A percentile compares a stretch with the other conserved stretches of the same genome.
These are phyloP conservation scores for Candida ulmi DNA, from an alignment of 805 yeast species.

Conservation along the genomic window DNA sequence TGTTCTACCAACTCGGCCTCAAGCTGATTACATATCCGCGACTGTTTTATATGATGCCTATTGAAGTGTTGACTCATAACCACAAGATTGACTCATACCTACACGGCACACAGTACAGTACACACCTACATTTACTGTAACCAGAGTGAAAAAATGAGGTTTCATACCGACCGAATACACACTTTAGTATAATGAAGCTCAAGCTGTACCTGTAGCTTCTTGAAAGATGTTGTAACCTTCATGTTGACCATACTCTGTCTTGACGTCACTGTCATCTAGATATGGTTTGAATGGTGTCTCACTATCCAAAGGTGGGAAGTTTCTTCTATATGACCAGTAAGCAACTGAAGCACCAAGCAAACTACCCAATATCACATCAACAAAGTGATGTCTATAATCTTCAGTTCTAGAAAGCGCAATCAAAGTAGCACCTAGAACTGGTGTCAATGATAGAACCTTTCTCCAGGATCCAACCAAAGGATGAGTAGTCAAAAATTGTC, in stretches of 20 bases:
- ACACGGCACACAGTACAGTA: too few relatives aligned
- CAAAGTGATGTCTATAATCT: constrained; percentile 90
- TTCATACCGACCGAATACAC: too few relatives aligned
- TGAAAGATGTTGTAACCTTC: constrained; percentile 4
- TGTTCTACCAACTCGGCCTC: too few relatives aligned
- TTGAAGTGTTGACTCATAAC: background rate
- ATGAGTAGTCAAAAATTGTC: constrained; percentile 51
- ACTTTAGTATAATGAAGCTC: too few relatives aligned
- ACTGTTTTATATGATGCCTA: too few relatives aligned
- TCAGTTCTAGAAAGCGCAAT: constrained; percentile 84
- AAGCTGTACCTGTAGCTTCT: too few relatives aligned
- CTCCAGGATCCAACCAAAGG: constrained; percentile 60
- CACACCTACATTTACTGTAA: too few relatives aligned
- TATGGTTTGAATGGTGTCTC: too few relatives aligned
- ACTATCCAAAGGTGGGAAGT: constrained; percentile 29
- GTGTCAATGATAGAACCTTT: constrained; percentile 44
- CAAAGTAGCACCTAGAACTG: constrained; percentile 60
- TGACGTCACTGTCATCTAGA: constrained; percentile 33
- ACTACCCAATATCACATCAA: constrained; percentile 76
- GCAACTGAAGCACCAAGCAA: constrained; percentile 60
- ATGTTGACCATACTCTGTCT: constrained; percentile 16
- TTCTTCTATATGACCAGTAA: constrained; percentile 32
- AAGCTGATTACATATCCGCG: too few relatives aligned
- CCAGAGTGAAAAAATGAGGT: too few relatives aligned
- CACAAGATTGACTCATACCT: too few relatives aligned